Conservation (phyloP, 2,329 filamentous ascomycete species). For the Dactylellina sp. region DNA sequence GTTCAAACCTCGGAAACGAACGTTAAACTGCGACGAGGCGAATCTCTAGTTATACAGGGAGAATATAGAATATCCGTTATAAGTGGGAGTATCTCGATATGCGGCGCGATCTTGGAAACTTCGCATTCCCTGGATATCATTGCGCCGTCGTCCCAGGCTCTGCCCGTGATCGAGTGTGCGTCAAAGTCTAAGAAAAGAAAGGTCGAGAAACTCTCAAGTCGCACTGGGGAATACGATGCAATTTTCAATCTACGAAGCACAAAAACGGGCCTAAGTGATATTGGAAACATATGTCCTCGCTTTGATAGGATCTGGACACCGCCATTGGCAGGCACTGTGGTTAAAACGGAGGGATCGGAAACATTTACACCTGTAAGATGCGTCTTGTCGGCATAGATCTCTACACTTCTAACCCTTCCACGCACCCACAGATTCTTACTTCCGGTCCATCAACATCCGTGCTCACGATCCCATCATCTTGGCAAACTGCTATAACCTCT, state of each 20-base stretch:
- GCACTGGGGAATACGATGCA: conserved; percentile 63
- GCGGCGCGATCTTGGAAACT: conserved; percentile 72
- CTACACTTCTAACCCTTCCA: conserved; percentile 65
- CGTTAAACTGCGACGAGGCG: conserved; percentile 57
- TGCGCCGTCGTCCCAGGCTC: conserved; percentile 76
- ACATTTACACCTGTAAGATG: conserved; percentile 60
- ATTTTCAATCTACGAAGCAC: conserved; percentile 71
- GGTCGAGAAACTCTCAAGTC: conserved; percentile 25
- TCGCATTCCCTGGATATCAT: conserved; percentile 70
- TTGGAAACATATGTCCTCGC: conserved; percentile 74
- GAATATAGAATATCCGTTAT: conserved; percentile 74
- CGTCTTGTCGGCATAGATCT: conserved; percentile 35
- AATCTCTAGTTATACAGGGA: conserved; percentile 74
- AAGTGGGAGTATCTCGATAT: conserved; percentile 73
- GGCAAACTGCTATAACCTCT: conserved; percentile 44
- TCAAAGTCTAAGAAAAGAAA: conserved; percentile 50
- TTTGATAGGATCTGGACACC: conserved; percentile 74
- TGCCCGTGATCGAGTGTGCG: conserved; percentile 73
- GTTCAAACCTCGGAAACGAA: conserved; percentile 23
- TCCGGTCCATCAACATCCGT: conserved; percentile 63
- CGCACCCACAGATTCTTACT: conserved; percentile 25
- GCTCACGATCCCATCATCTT: conserved; percentile 56
- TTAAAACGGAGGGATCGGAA: conserved; percentile 59
- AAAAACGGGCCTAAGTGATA: conserved; percentile 66
- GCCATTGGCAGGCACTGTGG: conserved; percentile 63